phyloP scores from a whole-genome alignment of 2,329 filamentous ascomycete genomes.

The Aspergillus sp. region DNA sequence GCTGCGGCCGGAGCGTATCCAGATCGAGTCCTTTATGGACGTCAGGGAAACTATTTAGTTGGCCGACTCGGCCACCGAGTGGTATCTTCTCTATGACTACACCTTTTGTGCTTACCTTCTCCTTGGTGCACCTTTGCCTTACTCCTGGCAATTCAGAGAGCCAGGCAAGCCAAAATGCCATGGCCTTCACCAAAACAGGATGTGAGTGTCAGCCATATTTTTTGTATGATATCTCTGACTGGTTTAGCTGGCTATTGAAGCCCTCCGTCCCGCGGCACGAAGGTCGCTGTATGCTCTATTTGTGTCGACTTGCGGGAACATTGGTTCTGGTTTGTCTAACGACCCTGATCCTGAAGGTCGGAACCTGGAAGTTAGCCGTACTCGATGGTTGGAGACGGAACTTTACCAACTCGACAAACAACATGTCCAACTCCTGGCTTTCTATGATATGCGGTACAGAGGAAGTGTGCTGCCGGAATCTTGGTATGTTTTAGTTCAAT shows the following conservation, averaged over 20 bases:
- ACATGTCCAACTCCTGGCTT: constrained; percentile 1
- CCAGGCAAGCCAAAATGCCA: background rate
- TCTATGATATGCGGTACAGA: background rate
- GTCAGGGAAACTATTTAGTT: background rate
- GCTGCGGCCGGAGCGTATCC: background rate
- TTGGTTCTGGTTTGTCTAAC: background rate
- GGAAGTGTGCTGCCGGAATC: background rate
- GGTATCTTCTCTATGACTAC: background rate
- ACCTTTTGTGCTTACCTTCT: background rate
- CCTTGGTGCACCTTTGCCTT: background rate
- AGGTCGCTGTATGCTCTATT: background rate
- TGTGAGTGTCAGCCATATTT: background rate
- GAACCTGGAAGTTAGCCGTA: background rate
- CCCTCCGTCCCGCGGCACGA: background rate
- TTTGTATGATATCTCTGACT: background rate
- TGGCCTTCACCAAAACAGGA: background rate
- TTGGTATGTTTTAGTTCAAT: background rate
- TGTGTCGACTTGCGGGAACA: background rate
- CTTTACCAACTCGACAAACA: background rate
- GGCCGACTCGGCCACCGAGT: background rate
- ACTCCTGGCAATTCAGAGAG: background rate
- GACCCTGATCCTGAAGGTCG: background rate
- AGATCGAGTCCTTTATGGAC: background rate
- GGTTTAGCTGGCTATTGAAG: background rate
- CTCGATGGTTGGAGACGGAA: background rate